phyloP scores from a whole-genome alignment of 2,329 filamentous ascomycete species.

The Stemphylium lycopersici region DNA sequence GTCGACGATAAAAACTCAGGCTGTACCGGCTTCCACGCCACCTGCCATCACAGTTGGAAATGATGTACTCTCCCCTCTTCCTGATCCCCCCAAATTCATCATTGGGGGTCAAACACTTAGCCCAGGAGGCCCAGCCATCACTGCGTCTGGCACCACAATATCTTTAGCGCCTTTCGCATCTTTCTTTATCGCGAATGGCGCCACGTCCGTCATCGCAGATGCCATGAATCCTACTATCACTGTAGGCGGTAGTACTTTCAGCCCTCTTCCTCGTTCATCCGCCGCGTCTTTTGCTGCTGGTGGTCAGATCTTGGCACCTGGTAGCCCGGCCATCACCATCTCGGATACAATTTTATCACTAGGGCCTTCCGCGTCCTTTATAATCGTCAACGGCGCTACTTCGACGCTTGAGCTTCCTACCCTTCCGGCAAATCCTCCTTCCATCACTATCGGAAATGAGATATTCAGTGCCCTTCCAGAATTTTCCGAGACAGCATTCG shows the following conservation, averaged over 20 bases:
- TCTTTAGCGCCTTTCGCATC: too few relatives aligned
- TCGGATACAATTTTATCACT: conserved; percentile 43
- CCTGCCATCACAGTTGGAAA: conserved; percentile 26
- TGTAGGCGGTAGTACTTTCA: too few relatives aligned
- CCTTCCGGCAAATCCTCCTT: conserved; percentile 22
- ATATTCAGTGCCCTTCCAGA: conserved; percentile 19
- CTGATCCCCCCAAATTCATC: too few relatives aligned
- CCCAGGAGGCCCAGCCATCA: too few relatives aligned
- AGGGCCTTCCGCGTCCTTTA: conserved; percentile 28
- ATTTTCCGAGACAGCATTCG: conserved; percentile 27
- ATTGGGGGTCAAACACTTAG: too few relatives aligned
- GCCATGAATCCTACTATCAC: too few relatives aligned
- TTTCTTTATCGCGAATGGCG: too few relatives aligned
- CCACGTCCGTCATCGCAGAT: too few relatives aligned
- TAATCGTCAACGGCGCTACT: conserved; percentile 42
- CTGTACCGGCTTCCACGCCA: conserved; percentile 17
- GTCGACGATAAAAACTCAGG: conserved; percentile 41
- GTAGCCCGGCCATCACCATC: conserved; percentile 40
- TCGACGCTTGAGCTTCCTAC: conserved; percentile 39
- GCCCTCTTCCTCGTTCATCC: conserved; percentile 7
- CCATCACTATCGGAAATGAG: conserved; percentile 24
- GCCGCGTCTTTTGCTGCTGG: conserved; percentile 47
- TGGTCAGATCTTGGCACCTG: conserved; percentile 45
- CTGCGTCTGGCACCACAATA: too few relatives aligned
- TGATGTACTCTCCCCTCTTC: conserved; percentile 30